Evolutionary conservation across 2,329 filamentous ascomycete genomes (phyloP).

Genomic region (Fusarium sp.): DNA sequence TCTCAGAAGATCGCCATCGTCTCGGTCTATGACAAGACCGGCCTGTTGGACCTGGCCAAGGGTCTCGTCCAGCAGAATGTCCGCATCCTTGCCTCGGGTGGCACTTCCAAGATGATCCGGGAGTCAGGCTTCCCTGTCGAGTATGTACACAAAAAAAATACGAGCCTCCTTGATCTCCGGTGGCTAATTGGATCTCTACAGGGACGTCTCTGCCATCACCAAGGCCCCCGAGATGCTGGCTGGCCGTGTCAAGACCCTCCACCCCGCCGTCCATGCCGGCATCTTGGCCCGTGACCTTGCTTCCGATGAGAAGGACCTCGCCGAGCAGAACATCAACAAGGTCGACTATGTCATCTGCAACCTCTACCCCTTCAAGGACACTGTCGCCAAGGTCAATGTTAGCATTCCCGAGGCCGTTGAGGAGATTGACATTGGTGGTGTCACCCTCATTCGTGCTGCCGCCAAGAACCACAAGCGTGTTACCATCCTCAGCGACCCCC

Average conservation of each 20-base stretch:
- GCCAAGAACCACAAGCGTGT: conserved; percentile 98
- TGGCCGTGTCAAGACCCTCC: conserved; percentile 86
- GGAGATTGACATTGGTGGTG: conserved; percentile 98
- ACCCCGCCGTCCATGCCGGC: conserved; percentile 88
- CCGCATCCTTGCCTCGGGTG: conserved; percentile 90
- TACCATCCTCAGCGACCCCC: conserved; percentile 92
- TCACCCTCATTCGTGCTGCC: conserved; percentile 93
- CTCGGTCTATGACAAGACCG: conserved; percentile 99
- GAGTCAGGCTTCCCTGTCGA: conserved; percentile 96
- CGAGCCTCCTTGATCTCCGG: background rate
- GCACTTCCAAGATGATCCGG: conserved; percentile 94
- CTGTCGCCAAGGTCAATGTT: conserved; percentile 94
- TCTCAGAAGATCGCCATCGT: conserved; percentile 78
- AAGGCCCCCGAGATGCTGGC: conserved; percentile 96
- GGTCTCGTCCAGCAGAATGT: conserved; percentile 89
- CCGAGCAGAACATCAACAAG: conserved; percentile 92
- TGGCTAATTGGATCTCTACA: conserved; percentile 48
- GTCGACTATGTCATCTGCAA: conserved; percentile 98
- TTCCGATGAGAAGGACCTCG: conserved; percentile 95
- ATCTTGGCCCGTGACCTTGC: conserved; percentile 94
- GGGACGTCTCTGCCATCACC: conserved; percentile 97
- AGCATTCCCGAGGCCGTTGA: conserved; percentile 96
- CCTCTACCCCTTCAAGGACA: conserved; percentile 99
- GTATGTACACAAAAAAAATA: conserved; percentile 59
- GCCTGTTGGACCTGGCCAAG: conserved; percentile 89